These are phyloP conservation scores for Fusarium miscanthi DNA, from an alignment of 2,329 filamentous ascomycete species.

Conservation along the genomic window DNA sequence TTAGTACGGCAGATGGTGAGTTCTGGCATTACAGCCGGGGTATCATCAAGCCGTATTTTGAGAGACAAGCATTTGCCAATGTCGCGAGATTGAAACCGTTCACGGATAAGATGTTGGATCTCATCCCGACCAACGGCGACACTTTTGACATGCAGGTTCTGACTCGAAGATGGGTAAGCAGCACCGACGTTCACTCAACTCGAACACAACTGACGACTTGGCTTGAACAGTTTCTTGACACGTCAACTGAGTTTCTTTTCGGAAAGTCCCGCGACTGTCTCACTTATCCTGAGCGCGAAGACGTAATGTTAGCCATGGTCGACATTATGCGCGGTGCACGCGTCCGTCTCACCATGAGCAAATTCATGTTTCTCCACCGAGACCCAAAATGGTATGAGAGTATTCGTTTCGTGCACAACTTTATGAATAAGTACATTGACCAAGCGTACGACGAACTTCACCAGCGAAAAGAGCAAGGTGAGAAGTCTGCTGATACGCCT, in stretches of 20 bases:
- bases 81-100: conserved; percentile 33
- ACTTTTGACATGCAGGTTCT: conserved; percentile 3
- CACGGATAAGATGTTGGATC: conserved; percentile 9
- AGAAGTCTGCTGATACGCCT: background rate
- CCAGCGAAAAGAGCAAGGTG: background rate
- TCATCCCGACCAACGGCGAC: background rate
- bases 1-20: conserved; percentile 32
- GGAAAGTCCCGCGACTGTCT: conserved; percentile 1
- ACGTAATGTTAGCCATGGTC: conserved; percentile 3
- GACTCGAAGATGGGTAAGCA: background rate
- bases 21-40: conserved; percentile 36
- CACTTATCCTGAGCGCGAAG: background rate
- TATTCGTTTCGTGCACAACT: background rate
- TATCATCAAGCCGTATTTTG: conserved; percentile 38
- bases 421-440: conserved; percentile 5
- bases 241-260: background rate
- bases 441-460: background rate
- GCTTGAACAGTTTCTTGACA: background rate
- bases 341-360: background rate
- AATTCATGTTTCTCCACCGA: background rate
- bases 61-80: conserved; percentile 35
- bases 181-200: fast-evolving
- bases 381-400: conserved; percentile 10
- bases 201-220: background rate
- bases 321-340: conserved; percentile 8